A percentile compares a stretch with the other conserved stretches of the same genome.
Conservation (phyloP, 2,329 filamentous ascomycete genomes). For the Cyphellophora attinorum region DNA sequence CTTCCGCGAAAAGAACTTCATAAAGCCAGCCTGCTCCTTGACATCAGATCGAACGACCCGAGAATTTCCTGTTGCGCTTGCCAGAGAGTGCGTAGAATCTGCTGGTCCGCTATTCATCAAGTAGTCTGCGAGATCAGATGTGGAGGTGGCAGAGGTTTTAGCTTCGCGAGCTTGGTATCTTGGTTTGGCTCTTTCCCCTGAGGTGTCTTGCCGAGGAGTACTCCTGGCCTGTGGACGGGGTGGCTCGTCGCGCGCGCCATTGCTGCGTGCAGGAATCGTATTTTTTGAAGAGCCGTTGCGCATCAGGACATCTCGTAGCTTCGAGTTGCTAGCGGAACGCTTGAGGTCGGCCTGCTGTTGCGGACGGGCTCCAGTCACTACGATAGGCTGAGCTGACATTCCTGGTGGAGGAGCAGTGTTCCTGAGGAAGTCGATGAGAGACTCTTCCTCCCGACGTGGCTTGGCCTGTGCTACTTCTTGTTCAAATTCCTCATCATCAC, state of each 20-base stretch:
- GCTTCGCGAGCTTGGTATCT: constrained; percentile 3
- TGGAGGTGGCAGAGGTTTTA: constrained; percentile 28
- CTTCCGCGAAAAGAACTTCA: constrained; percentile 26
- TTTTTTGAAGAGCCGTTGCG: constrained; percentile 1
- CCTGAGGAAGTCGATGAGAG: constrained; percentile 38
- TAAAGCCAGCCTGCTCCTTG: constrained; percentile 22
- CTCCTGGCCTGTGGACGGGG: constrained; percentile 14
- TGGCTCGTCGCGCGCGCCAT: constrained; percentile 14
- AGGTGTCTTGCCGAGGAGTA: no score
- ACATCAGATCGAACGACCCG: constrained; percentile 8
- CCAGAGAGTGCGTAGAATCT: constrained; percentile 22
- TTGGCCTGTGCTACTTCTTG: constrained; percentile 38
- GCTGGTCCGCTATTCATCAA: constrained; percentile 60
- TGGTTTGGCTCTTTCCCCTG: no score
- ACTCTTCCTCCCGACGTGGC: constrained; percentile 29
- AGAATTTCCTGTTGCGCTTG: not conserved
- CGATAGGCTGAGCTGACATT: constrained; percentile 20
- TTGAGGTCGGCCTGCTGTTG: constrained; percentile 6
- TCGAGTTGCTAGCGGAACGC: constrained; percentile 11
- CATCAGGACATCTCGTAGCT: constrained; percentile 8
- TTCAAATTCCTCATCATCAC: constrained; percentile 58
- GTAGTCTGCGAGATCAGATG: constrained; percentile 64
- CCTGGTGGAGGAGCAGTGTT: constrained; percentile 32
- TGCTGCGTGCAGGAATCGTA: constrained; percentile 5
- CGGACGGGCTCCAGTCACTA: constrained; percentile 7